A percentile compares a stretch with the other conserved stretches of the same genome.
These are phyloP conservation scores for Fonsecaea multimorphosa DNA, from an alignment of 2,329 filamentous ascomycete species.

Conservation along the genomic window DNA sequence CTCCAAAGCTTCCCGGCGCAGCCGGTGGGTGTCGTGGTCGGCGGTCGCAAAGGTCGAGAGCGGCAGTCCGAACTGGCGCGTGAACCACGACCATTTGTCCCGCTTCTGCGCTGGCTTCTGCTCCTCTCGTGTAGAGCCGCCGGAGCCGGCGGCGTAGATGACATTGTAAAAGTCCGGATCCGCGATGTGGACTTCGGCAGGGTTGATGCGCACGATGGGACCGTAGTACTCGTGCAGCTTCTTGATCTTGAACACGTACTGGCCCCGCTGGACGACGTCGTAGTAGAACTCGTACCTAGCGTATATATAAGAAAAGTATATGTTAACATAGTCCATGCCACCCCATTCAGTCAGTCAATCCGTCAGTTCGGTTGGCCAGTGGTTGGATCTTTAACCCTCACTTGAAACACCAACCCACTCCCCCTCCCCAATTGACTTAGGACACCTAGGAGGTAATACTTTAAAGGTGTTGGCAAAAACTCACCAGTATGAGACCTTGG, in stretches of 20 bases:
- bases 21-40: constrained; percentile 37
- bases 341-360: no score
- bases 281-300: constrained; percentile 45
- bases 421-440: no score
- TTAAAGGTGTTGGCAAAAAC: no score
- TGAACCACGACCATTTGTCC: constrained; percentile 39
- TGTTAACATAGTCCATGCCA: no score
- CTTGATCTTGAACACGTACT: constrained; percentile 45
- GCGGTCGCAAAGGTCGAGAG: constrained; percentile 32
- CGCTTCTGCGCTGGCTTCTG: constrained; percentile 32
- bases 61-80: constrained; percentile 26
- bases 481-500: constrained; percentile 37
- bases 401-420: no score
- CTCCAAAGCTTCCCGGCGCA: constrained; percentile 36
- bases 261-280: constrained; percentile 43
- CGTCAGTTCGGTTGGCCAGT: neutral
- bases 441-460: no score
- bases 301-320: no score
- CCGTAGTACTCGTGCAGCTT: constrained; percentile 47
- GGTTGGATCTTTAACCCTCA: no score
- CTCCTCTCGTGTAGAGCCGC: no score
- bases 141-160: constrained; percentile 40
- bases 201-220: constrained; percentile 44
- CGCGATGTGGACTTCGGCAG: constrained; percentile 38
- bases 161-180: constrained; percentile 44